Base-by-base conservation (phyloP, 1,284 basidiomycete genomes). In the Ustanciosporium gigantosporum region DNA sequence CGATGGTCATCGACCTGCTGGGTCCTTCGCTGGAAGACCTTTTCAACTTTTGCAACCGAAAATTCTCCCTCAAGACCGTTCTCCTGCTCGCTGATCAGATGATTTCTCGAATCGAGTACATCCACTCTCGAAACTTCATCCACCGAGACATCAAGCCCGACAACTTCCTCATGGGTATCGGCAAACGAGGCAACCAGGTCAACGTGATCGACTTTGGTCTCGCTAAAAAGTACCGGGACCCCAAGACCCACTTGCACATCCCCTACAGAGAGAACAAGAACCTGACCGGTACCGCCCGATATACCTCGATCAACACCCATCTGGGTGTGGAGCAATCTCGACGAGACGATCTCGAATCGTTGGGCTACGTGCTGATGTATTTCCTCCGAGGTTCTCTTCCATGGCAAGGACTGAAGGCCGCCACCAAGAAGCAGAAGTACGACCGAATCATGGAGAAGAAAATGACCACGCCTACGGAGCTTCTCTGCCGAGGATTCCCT, bases 181-280 rank as follows among this genome's bases (percentile, higher is more conserved):
- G 94, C 69, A 98, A 96, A 83, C 91, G 94, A 65, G 94, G 93
- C 66, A 98, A 95, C 81, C 95, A 98, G 81, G 94, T 99, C 81
- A 97, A 97, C 76, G 89, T 97, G 71, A 98, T 98, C 79, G 95
- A 99, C 80, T 98, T 98, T 67, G 95, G 95, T 83, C 85, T 98
- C 43, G 94, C 95, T 35, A 98, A 98, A 84, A 97, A 97, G 83
- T 98, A 95, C 85, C 86, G 95, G 57, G 94, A 98, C 82, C 93
- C 94, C 34, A 97, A 96, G 86, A 98, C 95, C 46, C 94, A 98
- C 79, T 85, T 97, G 35, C 95, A 99, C 80, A 98, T 98, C 70
- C 94, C 94, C 3, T 98, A 98, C 85, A 86, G 94, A 74, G 95
- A 98, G 86, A 97, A 98, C 86, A 97, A 98, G 88, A 98, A 97